Evolutionary conservation across 495 filamentous ascomycete species (phyloP).

Genomic region (Cercophora samala): DNA sequence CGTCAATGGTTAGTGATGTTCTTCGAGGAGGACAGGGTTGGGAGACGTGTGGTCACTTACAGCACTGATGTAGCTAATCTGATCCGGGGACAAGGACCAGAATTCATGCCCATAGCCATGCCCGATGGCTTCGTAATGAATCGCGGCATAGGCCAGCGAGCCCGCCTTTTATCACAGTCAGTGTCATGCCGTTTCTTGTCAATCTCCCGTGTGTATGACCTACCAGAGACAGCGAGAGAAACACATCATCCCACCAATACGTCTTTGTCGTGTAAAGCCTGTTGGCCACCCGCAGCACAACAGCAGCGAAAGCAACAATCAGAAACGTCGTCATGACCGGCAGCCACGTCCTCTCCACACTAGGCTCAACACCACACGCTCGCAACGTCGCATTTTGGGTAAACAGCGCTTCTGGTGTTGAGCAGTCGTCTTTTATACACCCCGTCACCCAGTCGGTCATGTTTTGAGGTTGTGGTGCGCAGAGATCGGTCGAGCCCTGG

Average conservation of each 20-base stretch:
- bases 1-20: background rate
- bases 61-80: slow-evolving; percentile 26
- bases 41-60: background rate
- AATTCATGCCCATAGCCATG: slow-evolving; percentile 37
- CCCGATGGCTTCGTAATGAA: slow-evolving; percentile 16
- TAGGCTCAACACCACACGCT: slow-evolving; percentile 12
- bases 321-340: slow-evolving; percentile 17
- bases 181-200: background rate
- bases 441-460: background rate
- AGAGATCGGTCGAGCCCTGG: slow-evolving; percentile 2
- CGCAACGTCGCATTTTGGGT: slow-evolving; percentile 19
- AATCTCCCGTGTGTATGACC: background rate
- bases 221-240: slow-evolving; percentile 16
- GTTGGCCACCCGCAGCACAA: slow-evolving; percentile 8
- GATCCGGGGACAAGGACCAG: slow-evolving; percentile 28
- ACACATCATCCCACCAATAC: slow-evolving; percentile 22
- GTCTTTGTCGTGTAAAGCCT: slow-evolving; percentile 12
- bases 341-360: slow-evolving; percentile 9
- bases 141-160: slow-evolving; percentile 9
- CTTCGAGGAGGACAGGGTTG: background rate
- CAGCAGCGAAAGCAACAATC: slow-evolving; percentile 11
- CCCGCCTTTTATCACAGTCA: background rate
- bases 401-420: background rate
- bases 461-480: background rate
- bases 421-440: background rate